A percentile compares a stretch with the other conserved stretches of the same genome.
These are phyloP conservation scores for Crithidia expoeki DNA, from an alignment of 208 protist genomes.

Conservation along the genomic window DNA sequence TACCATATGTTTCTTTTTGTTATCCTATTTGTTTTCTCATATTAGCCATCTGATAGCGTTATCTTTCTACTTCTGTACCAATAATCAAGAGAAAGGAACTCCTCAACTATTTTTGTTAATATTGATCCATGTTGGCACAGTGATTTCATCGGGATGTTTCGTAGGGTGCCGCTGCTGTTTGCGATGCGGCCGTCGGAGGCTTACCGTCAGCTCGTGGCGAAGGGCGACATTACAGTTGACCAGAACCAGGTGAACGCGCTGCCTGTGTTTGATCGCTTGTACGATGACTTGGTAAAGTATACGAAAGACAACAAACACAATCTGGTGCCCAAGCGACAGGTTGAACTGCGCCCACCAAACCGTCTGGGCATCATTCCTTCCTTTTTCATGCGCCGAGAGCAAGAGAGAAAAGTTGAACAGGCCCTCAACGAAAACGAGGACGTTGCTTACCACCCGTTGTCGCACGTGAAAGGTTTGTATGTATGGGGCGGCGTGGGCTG, in stretches of 20 bases:
- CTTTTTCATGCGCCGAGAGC: slow-evolving; percentile 75
- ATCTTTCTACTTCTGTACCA: too few relatives aligned
- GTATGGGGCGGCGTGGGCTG: slow-evolving; percentile 96
- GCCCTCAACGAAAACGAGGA: slow-evolving; percentile 46
- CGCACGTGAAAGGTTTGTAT: slow-evolving; percentile 91
- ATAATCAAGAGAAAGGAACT: too few relatives aligned
- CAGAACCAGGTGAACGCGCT: slow-evolving; percentile 64
- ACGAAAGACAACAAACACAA: slow-evolving; percentile 38
- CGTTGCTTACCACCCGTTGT: slow-evolving; percentile 74
- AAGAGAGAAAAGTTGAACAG: slow-evolving; percentile 72
- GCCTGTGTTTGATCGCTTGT: slow-evolving; percentile 82
- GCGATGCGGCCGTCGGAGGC: slow-evolving; percentile 54
- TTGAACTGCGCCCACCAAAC: slow-evolving; percentile 83
- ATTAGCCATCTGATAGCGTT: too few relatives aligned
- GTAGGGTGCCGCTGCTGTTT: slow-evolving; percentile 38
- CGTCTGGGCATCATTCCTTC: slow-evolving; percentile 79
- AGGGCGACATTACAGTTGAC: slow-evolving; percentile 61
- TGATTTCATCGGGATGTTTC: slow-evolving; percentile 49
- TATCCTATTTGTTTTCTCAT: too few relatives aligned
- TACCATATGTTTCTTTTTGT: too few relatives aligned
- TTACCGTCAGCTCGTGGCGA: slow-evolving; percentile 56
- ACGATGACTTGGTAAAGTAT: slow-evolving; percentile 75
- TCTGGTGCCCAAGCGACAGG: slow-evolving; percentile 47
- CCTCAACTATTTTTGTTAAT: background rate
- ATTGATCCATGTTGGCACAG: background rate